Percentiles rank a stretch among this genome's conserved stretches.
These are phyloP conservation scores for Ophioceras dolichostomum DNA, from an alignment of 2,329 filamentous ascomycete genomes.

Conservation along the genomic window DNA sequence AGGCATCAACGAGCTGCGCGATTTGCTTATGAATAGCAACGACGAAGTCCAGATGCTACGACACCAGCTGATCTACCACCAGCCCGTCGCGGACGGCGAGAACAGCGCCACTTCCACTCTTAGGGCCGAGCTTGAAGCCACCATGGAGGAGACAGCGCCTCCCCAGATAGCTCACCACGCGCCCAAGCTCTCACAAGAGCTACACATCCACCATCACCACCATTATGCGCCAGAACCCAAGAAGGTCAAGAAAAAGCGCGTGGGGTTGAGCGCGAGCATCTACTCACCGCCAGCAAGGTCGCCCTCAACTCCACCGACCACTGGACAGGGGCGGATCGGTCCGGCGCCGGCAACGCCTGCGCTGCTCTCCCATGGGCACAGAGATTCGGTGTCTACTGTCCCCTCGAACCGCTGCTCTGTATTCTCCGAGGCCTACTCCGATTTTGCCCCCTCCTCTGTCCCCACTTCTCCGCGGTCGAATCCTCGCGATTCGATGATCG, in stretches of 20 bases:
- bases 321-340: constrained; percentile 22
- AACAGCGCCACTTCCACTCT: constrained; percentile 39
- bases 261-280: constrained; percentile 46
- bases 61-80: constrained; percentile 70
- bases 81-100: constrained; percentile 44
- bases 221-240: constrained; percentile 48
- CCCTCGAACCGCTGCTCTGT: constrained; percentile 50
- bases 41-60: constrained; percentile 83
- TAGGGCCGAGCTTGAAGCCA: constrained; percentile 55
- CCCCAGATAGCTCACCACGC: constrained; percentile 4
- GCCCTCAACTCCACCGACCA: constrained; percentile 27
- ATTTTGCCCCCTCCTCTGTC: constrained; percentile 58
- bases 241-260: constrained; percentile 61
- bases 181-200: constrained; percentile 49
- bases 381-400: constrained; percentile 36
- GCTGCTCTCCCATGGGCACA: constrained; percentile 27
- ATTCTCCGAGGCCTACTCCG: constrained; percentile 47
- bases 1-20: constrained; percentile 79
- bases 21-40: constrained; percentile 84
- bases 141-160: background rate
- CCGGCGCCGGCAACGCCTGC: constrained; percentile 25
- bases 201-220: constrained; percentile 94
- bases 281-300: constrained; percentile 39
- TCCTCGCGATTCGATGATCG: constrained; percentile 66
- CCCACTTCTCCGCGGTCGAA: constrained; percentile 73